phyloP scores from a whole-genome alignment of 2,329 filamentous ascomycete genomes.

The Bipolaris zeicola region DNA sequence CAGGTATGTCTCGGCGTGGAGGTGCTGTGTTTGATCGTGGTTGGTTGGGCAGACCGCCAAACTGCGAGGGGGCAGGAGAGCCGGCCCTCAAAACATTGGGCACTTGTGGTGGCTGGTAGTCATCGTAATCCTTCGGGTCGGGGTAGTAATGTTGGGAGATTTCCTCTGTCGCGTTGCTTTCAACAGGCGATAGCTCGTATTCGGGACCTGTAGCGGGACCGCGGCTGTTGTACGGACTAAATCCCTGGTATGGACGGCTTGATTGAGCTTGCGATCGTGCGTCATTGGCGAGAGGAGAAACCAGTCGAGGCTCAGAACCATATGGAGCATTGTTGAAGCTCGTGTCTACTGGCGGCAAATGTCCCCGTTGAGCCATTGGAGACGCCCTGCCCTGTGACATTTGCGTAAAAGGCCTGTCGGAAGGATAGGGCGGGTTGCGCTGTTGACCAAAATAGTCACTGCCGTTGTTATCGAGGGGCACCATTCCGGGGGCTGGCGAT shows the following conservation, averaged over 20 bases:
- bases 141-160: slow-evolving; percentile 25
- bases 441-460: slow-evolving; percentile 37
- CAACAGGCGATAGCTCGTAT: slow-evolving; percentile 46
- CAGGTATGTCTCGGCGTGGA: slow-evolving; percentile 43
- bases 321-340: slow-evolving; percentile 28
- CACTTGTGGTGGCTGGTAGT: slow-evolving; percentile 35
- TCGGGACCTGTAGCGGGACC: slow-evolving; percentile 31
- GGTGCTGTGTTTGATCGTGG: slow-evolving; percentile 29
- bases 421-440: slow-evolving; percentile 26
- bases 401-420: slow-evolving; percentile 37
- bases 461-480: slow-evolving; percentile 32
- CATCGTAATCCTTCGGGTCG: slow-evolving; percentile 24
- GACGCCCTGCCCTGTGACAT: slow-evolving; percentile 40
- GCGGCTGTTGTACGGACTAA: slow-evolving; percentile 41
- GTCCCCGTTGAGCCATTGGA: slow-evolving; percentile 32
- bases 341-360: slow-evolving; percentile 40
- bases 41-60: slow-evolving; percentile 27
- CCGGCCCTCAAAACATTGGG: slow-evolving; percentile 34
- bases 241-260: slow-evolving; percentile 32
- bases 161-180: slow-evolving; percentile 30
- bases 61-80: slow-evolving; percentile 34
- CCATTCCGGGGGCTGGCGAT: slow-evolving; percentile 41
- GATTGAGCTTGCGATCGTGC: slow-evolving; percentile 19
- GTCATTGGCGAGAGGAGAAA: slow-evolving; percentile 31
- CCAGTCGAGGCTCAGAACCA: slow-evolving; percentile 30